Conservation (phyloP, 176 grass and related monocot genomes). For the Oryza rufipogon region DNA sequence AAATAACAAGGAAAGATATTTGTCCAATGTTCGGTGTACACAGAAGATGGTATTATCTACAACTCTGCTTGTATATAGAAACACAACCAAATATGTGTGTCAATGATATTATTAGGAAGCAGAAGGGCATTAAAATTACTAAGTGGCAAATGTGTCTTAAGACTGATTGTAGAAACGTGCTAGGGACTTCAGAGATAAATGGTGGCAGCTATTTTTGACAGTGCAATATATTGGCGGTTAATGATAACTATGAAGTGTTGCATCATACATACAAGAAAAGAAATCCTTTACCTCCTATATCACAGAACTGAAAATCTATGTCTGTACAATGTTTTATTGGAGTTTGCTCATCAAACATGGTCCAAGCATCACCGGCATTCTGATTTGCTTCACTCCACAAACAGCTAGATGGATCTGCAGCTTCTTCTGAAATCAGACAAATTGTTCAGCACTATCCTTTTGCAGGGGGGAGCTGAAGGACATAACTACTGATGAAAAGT, state of each 20-base stretch:
- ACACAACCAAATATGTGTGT: slow-evolving; percentile 5
- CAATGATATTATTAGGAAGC: not conserved
- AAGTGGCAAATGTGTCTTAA: not conserved
- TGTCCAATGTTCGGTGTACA: not conserved
- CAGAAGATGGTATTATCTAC: not conserved
- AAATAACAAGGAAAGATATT: not conserved
- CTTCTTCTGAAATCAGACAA: slow-evolving; percentile 49
- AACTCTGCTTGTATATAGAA: slow-evolving; percentile 3
- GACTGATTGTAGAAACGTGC: not conserved
- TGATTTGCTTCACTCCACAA: slow-evolving; percentile 64
- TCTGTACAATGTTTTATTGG: slow-evolving; percentile 95
- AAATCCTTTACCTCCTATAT: slow-evolving; percentile 60
- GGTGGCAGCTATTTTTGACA: not conserved
- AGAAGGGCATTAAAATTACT: slow-evolving; percentile 3
- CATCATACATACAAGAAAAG: not conserved
- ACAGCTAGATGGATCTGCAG: slow-evolving; percentile 54
- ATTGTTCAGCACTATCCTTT: slow-evolving; percentile 3
- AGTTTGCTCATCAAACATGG: slow-evolving; percentile 82
- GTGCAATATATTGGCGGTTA: not conserved
- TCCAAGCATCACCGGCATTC: slow-evolving; percentile 56
- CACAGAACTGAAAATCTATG: slow-evolving; percentile 53
- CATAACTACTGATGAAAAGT: slow-evolving; percentile 23
- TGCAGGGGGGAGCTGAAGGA: not conserved
- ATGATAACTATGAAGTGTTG: slow-evolving; percentile 19
- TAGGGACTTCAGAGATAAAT: slow-evolving; percentile 16